Base-by-base conservation (phyloP, 1,284 basidiomycete species). In the Neolentinus lepideus region DNA sequence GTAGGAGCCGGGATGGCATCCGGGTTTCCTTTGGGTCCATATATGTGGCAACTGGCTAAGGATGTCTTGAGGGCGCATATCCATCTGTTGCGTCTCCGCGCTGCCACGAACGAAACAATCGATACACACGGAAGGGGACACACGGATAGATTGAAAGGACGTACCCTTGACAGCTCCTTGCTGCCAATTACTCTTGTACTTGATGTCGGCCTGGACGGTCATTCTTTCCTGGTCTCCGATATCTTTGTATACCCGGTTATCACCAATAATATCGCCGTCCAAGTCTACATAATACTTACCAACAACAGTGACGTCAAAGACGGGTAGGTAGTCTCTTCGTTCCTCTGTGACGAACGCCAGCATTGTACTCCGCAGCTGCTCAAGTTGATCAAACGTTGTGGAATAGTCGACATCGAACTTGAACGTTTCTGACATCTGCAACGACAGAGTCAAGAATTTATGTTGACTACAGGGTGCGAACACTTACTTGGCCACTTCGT, bases 171-270 rank as follows among this genome's bases (percentile, higher is more conserved):
- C 72, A 0, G 84, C 82, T 22, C 83, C 84, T 64, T 92, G 88
- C 69, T 94, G 92, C 76, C 85, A 89, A 68, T 94, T 96, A 62
- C 85, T 87, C 75, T 93, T 94, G 77, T 94, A 95, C 69, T 88
- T 89, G 71, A 96, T 96, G 65, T 90, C 87, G 25, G 88, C 87
- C 58, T 81, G 82, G 19, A 96, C 76, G 0, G 80, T 78, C 78
- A 96, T 82, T 69, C 88, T 92, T 59, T 78, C 80, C 67, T 96
- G 93, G 2, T 80, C 88, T 22, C 88, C 88, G 62, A 95, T 89
- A 69, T 94, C 92, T 81, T 72, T 59, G 43, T 65, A 65, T 3
- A 64, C 51, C 35, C 45, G 12, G 35, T 55, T 35, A 58, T 35
- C n/a, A 26, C 54, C 29, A 36, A 19, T 24, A 25, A 4, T 43